A percentile compares a stretch with the other conserved stretches of the same genome.
Evolutionary conservation across 768 basidiomycete genomes (phyloP).

Genomic region (Psilocybe cyanescens): DNA sequence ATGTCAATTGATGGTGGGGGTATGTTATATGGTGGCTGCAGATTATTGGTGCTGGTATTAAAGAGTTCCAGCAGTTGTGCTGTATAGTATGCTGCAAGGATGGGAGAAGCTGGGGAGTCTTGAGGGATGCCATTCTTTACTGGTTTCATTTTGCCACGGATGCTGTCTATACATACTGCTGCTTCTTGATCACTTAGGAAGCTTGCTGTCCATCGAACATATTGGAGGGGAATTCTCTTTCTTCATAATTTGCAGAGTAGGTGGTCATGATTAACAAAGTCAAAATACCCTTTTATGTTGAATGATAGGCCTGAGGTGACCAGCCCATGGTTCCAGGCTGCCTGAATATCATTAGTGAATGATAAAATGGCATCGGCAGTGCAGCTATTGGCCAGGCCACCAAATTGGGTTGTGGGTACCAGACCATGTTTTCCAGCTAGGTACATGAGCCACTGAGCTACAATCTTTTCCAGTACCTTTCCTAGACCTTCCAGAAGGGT

Average conservation of each 20-base stretch:
- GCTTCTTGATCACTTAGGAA: conserved; percentile 29
- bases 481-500: conserved; percentile 32
- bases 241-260: conserved; percentile 24
- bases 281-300: conserved; percentile 33
- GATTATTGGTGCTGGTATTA: too few species aligned
- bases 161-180: conserved; percentile 26
- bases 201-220: conserved; percentile 3
- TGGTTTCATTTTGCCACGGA: conserved; percentile 23
- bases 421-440: conserved; percentile 25
- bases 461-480: conserved; percentile 33
- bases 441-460: conserved; percentile 25
- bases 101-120: too few species aligned
- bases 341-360: conserved; percentile 28
- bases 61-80: too few species aligned
- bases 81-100: too few species aligned
- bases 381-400: neutral
- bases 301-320: conserved; percentile 27
- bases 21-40: too few species aligned
- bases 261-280: conserved; percentile 28
- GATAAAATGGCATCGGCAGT: conserved; percentile 25
- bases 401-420: conserved; percentile 26
- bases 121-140: too few species aligned
- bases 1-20: too few species aligned
- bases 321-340: conserved; percentile 7
- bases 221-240: conserved; percentile 20